Percentiles rank a stretch among this genome's conserved stretches.
Evolutionary conservation across 2,329 filamentous ascomycete genomes (phyloP).

Genomic region (Botrytis sinoallii): DNA sequence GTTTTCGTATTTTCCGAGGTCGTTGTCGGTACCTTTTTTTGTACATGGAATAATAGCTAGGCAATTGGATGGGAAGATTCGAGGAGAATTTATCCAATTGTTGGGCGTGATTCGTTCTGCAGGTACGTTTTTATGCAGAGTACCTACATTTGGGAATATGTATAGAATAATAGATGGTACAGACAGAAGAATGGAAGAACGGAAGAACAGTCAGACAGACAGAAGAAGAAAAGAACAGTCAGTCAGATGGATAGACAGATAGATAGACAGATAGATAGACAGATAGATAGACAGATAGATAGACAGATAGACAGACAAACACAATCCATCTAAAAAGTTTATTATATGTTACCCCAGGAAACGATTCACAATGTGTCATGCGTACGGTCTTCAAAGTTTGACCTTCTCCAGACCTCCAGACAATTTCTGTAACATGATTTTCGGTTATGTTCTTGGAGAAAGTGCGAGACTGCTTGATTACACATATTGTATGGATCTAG

Average conservation of each 20-base stretch:
- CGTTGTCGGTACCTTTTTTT: not conserved
- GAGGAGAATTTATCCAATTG: not conserved
- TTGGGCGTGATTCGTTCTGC: not conserved
- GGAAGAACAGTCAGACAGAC: too few relatives aligned
- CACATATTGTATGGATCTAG: not conserved
- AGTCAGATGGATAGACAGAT: too few relatives aligned
- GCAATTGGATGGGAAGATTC: not conserved
- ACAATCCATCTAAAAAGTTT: not conserved
- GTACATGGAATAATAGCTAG: not conserved
- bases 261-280: too few relatives aligned
- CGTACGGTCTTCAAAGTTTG: not conserved
- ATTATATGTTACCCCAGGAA: not conserved
- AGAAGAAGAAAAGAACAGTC: too few relatives aligned
- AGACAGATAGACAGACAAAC: not conserved
- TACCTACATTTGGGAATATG: not conserved
- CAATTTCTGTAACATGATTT: constrained; percentile 1
- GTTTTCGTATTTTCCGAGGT: not conserved
- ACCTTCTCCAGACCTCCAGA: not conserved
- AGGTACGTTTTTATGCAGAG: not conserved
- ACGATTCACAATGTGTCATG: not conserved
- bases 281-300: too few relatives aligned
- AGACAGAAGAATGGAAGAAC: too few relatives aligned
- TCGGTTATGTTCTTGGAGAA: not conserved
- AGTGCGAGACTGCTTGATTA: not conserved
- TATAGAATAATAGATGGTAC: not conserved